phyloP scores from a whole-genome alignment of 306 rosid genomes.

The Cicer yamashitae region DNA sequence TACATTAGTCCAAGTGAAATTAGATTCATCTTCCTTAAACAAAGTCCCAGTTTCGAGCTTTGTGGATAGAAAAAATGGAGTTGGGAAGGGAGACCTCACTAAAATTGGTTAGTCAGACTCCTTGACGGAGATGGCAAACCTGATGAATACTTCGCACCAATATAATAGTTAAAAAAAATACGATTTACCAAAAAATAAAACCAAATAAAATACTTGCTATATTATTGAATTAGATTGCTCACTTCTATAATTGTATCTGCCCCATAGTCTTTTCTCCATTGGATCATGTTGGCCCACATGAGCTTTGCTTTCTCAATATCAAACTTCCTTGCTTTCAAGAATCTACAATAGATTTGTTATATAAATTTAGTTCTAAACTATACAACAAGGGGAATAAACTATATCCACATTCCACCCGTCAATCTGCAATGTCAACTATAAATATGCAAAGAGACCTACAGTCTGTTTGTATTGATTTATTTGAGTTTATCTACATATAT shows the following conservation, averaged over 20 bases:
- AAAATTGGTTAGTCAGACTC: neutral
- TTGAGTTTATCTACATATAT: neutral
- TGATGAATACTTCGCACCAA: neutral
- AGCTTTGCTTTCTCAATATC: slow-evolving; percentile 82
- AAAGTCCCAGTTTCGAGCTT: neutral
- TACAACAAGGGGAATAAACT: slow-evolving; percentile 26
- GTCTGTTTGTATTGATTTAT: neutral
- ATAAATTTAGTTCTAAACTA: slow-evolving; percentile 5
- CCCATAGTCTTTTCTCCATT: slow-evolving; percentile 86
- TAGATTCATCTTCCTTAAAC: neutral
- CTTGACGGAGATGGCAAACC: neutral
- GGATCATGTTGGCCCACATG: slow-evolving; percentile 93
- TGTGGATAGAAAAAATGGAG: neutral
- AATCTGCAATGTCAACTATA: neutral
- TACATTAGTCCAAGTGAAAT: neutral
- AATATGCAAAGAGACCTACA: neutral
- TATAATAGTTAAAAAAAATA: neutral
- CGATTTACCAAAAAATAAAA: slow-evolving; percentile 12
- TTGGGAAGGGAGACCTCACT: neutral
- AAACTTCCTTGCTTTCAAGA: slow-evolving; percentile 87
- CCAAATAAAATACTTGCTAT: neutral
- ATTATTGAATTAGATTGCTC: slow-evolving; percentile 33
- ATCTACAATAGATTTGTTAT: slow-evolving; percentile 55
- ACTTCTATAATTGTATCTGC: slow-evolving; percentile 82
- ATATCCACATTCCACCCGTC: neutral